Evolutionary conservation across 164 flowering plant genomes (phyloP), one percentile per base, ranked within the genome.

Genomic region (Vitis rotundifolia): DNA sequence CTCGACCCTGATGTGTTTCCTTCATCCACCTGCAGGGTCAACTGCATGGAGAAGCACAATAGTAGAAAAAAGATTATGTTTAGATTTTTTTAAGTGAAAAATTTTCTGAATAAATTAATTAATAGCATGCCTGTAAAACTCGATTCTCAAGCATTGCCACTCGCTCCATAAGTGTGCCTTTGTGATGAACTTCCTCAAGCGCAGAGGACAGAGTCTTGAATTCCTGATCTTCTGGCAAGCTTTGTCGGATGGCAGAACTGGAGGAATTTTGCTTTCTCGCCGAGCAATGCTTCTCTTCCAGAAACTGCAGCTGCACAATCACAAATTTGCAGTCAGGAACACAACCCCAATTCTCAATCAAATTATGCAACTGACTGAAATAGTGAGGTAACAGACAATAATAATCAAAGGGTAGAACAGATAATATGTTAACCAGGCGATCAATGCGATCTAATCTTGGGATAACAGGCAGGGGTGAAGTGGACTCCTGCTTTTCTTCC

Each of bases 401-500:
- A 64, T 12, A 15, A 44, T 48, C n/a, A 49, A 15, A 71, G 52
- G 13, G 28, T 29, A 14, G 8, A 51, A 28, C 3, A 11, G 47
- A 58, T 65, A 44, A 52, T 63, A 14, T 11, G 8, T 78, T 83
- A 87, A 87, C 91, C 82, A 86, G 61, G n/a, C 70, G 80, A 62
- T 86, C 91, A 63, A 85, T 84, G 56, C 86, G 87, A 76, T 86
- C 88, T 77, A 88, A 74, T 81, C 89, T 78, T 63, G 79, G 75
- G 8, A 82, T 77, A 62, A 84, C 73, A 26, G 88, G 78, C 69
- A 74, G 59, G 57, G 80, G 37, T 28, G 78, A 56, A 22, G 52
- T 59, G 19, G 55, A 13, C 58, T 78, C 68, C 56, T 69, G 76
- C 31, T 64, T 65, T 55, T 76, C 76, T 63, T 80, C 64, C 52